Base-by-base conservation (phyloP, 768 basidiomycete species). In the Agaricus subrufescens region DNA sequence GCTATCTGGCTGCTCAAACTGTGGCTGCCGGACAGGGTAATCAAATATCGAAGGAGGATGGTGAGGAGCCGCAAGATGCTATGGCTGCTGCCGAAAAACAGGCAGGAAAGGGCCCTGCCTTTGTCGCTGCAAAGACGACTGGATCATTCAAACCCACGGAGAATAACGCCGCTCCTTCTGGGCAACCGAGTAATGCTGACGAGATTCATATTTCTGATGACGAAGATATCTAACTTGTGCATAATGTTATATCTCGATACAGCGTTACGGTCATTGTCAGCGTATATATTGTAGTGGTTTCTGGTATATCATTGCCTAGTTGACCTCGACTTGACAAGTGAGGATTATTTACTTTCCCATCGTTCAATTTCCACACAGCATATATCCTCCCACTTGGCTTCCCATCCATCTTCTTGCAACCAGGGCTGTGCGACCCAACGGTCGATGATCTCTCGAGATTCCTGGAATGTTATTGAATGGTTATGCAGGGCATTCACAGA, bases 151-250 rank as follows among this genome's bases (percentile, higher is more conserved):
- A 68, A 46, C 65, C 68, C 11, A 68, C 72, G 27, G 80, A 77
- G 56, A 77, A 65, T 26, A 66, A 63, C 15, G 67, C 66, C n/a
- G 73, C 71, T 37, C 59, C 71, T 26, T 69, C 65, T 43, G 66
- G 62, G 50, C 66, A 67, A 56, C 71, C 66, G 29, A 64, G 62
- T 53, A 94, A 94, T 65, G 82, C 72, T 43, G 92, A 94, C 56
- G 92, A 94, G 73, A 94, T 94, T 58, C 89, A 87, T 58, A 92
- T 94, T 63, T 89, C 87, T 47, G 89, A 92, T 65, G 91, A 93
- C 50, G 89, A 91, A 61, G 86, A 87, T 65, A 65, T 77, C 68
- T 81, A 76, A 57, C 52, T 64, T 52, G 55, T 29, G 15, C 31
- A 26, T 40, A 26, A 29, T 62, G 59, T 65, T 46, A 46, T 54